Percentiles rank a stretch among this genome's conserved stretches.
phyloP scores from a whole-genome alignment of 2,329 filamentous ascomycete species.

The Xylariaceae sp. region DNA sequence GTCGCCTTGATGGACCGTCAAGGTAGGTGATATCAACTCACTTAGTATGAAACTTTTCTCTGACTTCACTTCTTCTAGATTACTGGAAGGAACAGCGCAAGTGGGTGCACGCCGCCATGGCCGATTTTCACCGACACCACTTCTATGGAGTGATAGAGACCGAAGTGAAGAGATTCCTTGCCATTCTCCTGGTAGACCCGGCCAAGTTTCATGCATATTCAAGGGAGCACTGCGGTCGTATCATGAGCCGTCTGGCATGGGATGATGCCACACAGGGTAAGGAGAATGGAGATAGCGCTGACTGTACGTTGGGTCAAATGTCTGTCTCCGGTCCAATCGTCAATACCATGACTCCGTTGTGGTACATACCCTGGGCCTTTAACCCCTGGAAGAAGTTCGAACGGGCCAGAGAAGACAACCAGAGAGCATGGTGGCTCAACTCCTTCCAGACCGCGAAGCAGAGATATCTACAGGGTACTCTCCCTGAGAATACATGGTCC shows the following conservation, averaged over 20 bases:
- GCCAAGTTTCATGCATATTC: constrained; percentile 41
- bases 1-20: constrained; percentile 48
- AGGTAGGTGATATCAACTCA: constrained; percentile 32
- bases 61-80: constrained; percentile 30
- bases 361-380: constrained; percentile 39
- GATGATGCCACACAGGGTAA: constrained; percentile 44
- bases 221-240: constrained; percentile 45
- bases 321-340: constrained; percentile 47
- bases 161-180: constrained; percentile 42
- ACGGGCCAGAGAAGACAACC: constrained; percentile 38
- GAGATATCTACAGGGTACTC: constrained; percentile 36
- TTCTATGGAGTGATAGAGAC: constrained; percentile 47
- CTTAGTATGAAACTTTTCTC: not conserved
- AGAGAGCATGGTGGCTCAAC: constrained; percentile 43
- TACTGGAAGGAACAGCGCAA: constrained; percentile 46
- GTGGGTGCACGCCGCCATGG: constrained; percentile 48
- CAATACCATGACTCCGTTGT: constrained; percentile 46
- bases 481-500: constrained; percentile 44
- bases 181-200: constrained; percentile 43
- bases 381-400: constrained; percentile 48
- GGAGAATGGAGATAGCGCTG: constrained; percentile 42
- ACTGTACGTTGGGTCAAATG: constrained; percentile 45
- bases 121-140: constrained; percentile 35
- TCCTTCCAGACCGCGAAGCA: constrained; percentile 39
- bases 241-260: constrained; percentile 47